A percentile compares a stretch with the other conserved stretches of the same genome.
Evolutionary conservation across 2,329 filamentous ascomycete species (phyloP).

Genomic region (Blumeria hordei): DNA sequence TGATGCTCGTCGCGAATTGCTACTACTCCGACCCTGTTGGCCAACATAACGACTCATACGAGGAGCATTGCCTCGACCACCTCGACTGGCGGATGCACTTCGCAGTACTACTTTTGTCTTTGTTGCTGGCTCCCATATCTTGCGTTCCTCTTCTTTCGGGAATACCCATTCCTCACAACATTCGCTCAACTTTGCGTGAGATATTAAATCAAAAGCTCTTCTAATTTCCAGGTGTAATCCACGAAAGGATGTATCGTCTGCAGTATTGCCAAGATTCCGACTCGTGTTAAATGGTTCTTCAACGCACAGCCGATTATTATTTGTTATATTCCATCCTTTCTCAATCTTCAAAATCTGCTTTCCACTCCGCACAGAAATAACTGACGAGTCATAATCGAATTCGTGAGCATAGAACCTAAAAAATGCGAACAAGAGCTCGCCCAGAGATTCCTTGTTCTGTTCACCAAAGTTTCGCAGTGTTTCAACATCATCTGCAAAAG

Average conservation of each 20-base stretch:
- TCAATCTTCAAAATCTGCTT: conserved; percentile 55
- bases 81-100: conserved; percentile 28
- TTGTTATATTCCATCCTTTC: conserved; percentile 64
- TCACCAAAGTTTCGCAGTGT: conserved; percentile 49
- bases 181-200: conserved; percentile 53
- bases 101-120: conserved; percentile 24
- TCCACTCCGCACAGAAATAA: conserved; percentile 66
- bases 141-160: conserved; percentile 42
- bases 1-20: conserved; percentile 13
- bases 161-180: conserved; percentile 77
- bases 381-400: conserved; percentile 65
- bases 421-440: conserved; percentile 79
- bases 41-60: conserved; percentile 10
- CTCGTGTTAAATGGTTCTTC: conserved; percentile 87
- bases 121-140: conserved; percentile 31
- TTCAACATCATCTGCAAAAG: conserved; percentile 70
- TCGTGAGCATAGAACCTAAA: conserved; percentile 90
- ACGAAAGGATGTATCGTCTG: conserved; percentile 80
- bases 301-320: conserved; percentile 73
- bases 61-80: conserved; percentile 10
- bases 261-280: conserved; percentile 85
- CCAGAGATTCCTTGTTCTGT: conserved; percentile 59
- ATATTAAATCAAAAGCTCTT: conserved; percentile 63
- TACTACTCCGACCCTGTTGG: conserved; percentile 11
- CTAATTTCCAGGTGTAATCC: conserved; percentile 78